Evolutionary conservation across 352 stramenopile genomes (phyloP), one percentile per base, ranked within the genome.

Genomic region (Phytophthora kernoviae): DNA sequence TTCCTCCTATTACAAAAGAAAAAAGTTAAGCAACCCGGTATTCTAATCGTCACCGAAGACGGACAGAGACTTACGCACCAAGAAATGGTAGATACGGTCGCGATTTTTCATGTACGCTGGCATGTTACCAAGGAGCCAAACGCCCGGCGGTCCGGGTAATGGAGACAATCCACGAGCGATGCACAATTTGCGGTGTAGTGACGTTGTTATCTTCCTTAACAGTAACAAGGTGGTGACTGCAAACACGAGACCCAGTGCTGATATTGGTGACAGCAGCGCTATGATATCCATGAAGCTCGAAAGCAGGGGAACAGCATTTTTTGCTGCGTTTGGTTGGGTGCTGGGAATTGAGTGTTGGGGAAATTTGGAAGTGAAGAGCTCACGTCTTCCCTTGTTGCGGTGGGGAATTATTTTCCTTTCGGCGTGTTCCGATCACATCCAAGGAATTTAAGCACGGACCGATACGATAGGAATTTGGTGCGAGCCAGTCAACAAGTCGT

Each of bases 11-110:
- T 10, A 27, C 21, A n/a, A 49, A 15, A 30, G 17, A 33, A 21
- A 8, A 45, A 30, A 22, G 24, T 49, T 21, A 50, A 47, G 18
- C 41, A 27, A 14, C 5, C 5, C 12, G 14, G 26, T 6, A 45
- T 36, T 20, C 17, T 17, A 14, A 10, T 33, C 10, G 5, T 22
- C 44, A 14, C 2, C 26, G 15, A 50, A 54, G 14, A 36, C 17
- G 2, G 36, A 15, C 11, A 15, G 2, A 5, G 44, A 30, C 11
- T 34, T 36, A 22, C 49, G 27, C 5, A 79, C 76, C 45, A 87
- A 67, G 45, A 86, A 81, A 49, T 89, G 36, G 40, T 87, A 87
- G 22, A 89, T 84, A 41, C 69, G 74, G 39, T 79, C 24, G 22
- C 76, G 77, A 22, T 89, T 75, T 24, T 65, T 69, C 44, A 81